Conservation (phyloP, 2,329 filamentous ascomycete genomes). For the Cordyceps pruinosa region DNA sequence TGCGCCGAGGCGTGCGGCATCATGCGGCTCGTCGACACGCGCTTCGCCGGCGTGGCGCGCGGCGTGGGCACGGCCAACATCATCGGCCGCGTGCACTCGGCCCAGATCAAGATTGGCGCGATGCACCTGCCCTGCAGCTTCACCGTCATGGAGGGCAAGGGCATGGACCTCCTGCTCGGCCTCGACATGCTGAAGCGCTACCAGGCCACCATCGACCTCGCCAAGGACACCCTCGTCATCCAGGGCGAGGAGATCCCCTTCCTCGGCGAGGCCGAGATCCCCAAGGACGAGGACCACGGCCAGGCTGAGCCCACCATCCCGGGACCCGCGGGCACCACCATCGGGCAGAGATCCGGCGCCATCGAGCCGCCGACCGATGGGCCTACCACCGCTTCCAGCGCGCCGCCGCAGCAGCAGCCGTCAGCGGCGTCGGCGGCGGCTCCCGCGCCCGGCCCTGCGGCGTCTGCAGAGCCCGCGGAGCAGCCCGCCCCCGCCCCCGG, state of each 20-base stretch:
- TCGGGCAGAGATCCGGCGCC: conserved; percentile 77
- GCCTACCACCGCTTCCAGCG: too few species aligned
- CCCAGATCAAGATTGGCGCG: conserved; percentile 86
- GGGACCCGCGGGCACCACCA: conserved; percentile 81
- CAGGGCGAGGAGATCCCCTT: conserved; percentile 85
- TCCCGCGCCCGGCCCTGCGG: not conserved
- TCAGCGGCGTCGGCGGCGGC: not conserved
- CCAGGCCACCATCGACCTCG: conserved; percentile 85
- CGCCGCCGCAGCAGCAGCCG: conserved; percentile 15
- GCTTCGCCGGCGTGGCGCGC: conserved; percentile 85
- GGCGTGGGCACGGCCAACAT: conserved; percentile 94
- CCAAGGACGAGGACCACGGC: conserved; percentile 73
- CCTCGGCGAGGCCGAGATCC: conserved; percentile 86
- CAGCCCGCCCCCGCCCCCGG: conserved; percentile 21
- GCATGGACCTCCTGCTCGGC: conserved; percentile 86
- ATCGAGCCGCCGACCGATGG: conserved; percentile 38
- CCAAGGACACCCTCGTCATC: conserved; percentile 78
- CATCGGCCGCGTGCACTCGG: conserved; percentile 88
- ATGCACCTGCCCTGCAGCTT: conserved; percentile 90
- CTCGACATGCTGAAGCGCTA: conserved; percentile 96
- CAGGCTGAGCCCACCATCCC: conserved; percentile 75
- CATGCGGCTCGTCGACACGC: conserved; percentile 88
- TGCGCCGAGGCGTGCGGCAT: conserved; percentile 91
- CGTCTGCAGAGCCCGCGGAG: conserved; percentile 19
- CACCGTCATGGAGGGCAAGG: conserved; percentile 98